These are phyloP conservation scores for Trichoderma atrobrunneum DNA, from an alignment of 2,329 filamentous ascomycete species.

Conservation along the genomic window DNA sequence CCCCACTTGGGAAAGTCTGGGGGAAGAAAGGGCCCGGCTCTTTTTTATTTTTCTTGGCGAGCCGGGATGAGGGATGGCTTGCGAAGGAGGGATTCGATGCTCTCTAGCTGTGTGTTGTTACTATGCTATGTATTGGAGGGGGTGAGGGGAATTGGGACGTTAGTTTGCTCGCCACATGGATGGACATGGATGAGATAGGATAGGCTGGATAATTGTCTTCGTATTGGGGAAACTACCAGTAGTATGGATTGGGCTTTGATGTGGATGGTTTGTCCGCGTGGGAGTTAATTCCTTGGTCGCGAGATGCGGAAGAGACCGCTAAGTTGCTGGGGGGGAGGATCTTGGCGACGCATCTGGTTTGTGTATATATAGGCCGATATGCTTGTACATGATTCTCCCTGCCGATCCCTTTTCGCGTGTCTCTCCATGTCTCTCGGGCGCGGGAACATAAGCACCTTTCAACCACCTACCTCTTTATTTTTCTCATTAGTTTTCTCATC, in stretches of 20 bases:
- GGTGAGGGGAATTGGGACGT: neutral
- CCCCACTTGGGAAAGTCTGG: neutral
- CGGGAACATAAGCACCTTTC: neutral
- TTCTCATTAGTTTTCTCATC: neutral
- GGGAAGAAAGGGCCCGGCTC: neutral
- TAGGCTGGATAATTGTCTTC: neutral
- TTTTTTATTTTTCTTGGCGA: neutral
- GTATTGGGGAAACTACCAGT: neutral
- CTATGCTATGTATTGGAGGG: neutral
- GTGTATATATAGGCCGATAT: neutral
- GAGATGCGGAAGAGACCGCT: neutral
- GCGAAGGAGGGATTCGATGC: neutral
- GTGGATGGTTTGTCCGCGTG: neutral
- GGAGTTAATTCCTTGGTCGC: neutral
- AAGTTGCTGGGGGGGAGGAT: neutral
- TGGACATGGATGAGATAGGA: neutral
- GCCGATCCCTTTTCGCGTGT: neutral
- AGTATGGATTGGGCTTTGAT: neutral
- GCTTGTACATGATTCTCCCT: neutral
- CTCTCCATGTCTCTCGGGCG: neutral
- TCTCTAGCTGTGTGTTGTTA: neutral
- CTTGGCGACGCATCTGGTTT: neutral
- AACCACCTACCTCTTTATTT: neutral
- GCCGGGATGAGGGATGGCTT: neutral
- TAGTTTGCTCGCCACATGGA: neutral